These are phyloP conservation scores for Mycosphaerella sp. DNA, from an alignment of 2,329 filamentous ascomycete genomes.

Conservation along the genomic window DNA sequence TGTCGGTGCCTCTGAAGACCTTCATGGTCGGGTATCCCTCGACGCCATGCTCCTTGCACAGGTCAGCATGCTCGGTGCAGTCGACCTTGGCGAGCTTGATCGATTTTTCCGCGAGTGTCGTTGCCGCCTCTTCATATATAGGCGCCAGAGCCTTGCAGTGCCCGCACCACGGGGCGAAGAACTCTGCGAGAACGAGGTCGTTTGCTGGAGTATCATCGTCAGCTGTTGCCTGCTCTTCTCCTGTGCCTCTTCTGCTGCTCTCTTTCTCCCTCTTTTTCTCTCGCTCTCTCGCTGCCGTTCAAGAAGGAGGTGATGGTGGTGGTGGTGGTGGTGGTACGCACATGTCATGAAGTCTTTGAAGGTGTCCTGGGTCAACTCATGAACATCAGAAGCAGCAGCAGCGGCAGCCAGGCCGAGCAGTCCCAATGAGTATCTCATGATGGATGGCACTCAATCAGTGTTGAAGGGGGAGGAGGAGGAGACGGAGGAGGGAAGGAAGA, in stretches of 20 bases:
- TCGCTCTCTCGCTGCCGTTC: too few species aligned
- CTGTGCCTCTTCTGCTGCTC: too few species aligned
- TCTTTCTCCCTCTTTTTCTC: too few species aligned
- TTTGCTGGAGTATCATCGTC: conserved; percentile 50
- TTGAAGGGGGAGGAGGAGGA: not conserved
- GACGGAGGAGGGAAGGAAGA: not conserved
- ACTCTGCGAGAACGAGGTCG: conserved; percentile 88
- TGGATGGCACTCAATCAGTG: conserved; percentile 2
- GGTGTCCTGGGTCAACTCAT: conserved; percentile 74
- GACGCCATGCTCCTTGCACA: conserved; percentile 84
- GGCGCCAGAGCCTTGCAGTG: conserved; percentile 98
- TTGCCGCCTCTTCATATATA: conserved; percentile 83
- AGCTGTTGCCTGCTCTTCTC: not conserved
- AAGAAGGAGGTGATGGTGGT: too few species aligned
- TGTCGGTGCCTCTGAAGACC: conserved; percentile 89
- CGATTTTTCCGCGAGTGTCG: conserved; percentile 77
- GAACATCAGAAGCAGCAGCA: conserved; percentile 58
- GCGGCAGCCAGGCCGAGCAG: conserved; percentile 52
- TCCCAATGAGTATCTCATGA: conserved; percentile 33
- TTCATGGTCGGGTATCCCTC: conserved; percentile 99
- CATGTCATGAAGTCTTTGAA: conserved; percentile 73
- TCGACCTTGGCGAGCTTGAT: conserved; percentile 83
- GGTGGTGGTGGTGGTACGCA: not conserved
- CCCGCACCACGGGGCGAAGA: conserved; percentile 95
- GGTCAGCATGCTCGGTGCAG: conserved; percentile 88